These are phyloP conservation scores for Mallotus repandus DNA, from an alignment of 441 rosid genomes.

Conservation along the genomic window DNA sequence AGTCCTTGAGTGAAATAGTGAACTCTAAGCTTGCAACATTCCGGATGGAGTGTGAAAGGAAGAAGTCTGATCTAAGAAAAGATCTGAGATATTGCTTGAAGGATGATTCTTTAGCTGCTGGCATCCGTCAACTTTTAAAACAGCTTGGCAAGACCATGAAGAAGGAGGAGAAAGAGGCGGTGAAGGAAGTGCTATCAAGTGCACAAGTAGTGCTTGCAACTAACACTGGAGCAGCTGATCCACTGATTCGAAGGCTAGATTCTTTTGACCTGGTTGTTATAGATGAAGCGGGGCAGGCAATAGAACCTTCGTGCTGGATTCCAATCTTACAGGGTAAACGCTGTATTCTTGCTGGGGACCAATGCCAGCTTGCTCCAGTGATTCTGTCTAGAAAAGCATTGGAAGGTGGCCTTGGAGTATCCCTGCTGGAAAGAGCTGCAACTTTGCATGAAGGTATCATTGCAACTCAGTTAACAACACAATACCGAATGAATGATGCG, in stretches of 20 bases:
- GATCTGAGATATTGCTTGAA: conserved; percentile 76
- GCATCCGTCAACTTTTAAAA: conserved; percentile 92
- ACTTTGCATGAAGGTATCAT: conserved; percentile 72
- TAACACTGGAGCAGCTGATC: conserved; percentile 95
- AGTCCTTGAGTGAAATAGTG: conserved; percentile 83
- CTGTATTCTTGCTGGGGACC: conserved; percentile 89
- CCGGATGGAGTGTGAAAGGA: conserved; percentile 69
- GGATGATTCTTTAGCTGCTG: conserved; percentile 96
- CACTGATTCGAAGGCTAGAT: conserved; percentile 68
- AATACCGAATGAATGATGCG: conserved; percentile 94
- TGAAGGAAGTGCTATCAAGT: conserved; percentile 70
- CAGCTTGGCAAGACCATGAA: conserved; percentile 81
- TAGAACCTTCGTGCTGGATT: conserved; percentile 97
- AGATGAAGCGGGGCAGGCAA: conserved; percentile 98
- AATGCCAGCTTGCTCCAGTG: conserved; percentile 94
- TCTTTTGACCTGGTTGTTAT: conserved; percentile 87
- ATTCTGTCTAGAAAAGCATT: conserved; percentile 83
- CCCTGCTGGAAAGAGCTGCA: conserved; percentile 82
- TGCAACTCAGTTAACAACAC: conserved; percentile 64
- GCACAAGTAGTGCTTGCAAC: conserved; percentile 94
- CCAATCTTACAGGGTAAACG: conserved; percentile 91
- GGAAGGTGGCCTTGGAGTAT: conserved; percentile 90
- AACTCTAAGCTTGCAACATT: conserved; percentile 68
- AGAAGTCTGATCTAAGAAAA: conserved; percentile 80
- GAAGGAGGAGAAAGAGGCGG: conserved; percentile 90